These are phyloP conservation scores for Lactarius hatsudake DNA, from an alignment of 768 basidiomycete genomes.

Conservation along the genomic window DNA sequence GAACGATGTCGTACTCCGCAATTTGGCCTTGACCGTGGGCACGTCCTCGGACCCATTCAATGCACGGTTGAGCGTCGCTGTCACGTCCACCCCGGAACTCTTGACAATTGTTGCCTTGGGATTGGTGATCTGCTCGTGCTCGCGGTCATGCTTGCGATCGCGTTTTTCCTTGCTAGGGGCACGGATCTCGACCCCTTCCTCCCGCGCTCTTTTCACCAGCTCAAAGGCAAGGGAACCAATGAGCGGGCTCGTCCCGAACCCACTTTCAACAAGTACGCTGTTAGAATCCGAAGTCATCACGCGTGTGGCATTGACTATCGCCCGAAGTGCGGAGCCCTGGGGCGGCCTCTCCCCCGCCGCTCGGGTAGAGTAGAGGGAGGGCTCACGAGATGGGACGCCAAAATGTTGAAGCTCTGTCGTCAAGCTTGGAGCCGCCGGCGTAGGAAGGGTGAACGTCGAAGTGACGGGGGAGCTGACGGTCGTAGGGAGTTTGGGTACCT, in stretches of 20 bases:
- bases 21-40: constrained; percentile 14
- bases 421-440: constrained; percentile 18
- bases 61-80: constrained; percentile 35
- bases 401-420: constrained; percentile 25
- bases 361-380: constrained; percentile 27
- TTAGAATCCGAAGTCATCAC: constrained; percentile 81
- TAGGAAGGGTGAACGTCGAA: constrained; percentile 15
- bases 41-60: constrained; percentile 22
- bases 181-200: constrained; percentile 50
- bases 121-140: constrained; percentile 13
- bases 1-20: constrained; percentile 45
- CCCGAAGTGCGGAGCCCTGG: constrained; percentile 68
- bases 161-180: constrained; percentile 51
- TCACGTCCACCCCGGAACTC: constrained; percentile 42
- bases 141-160: constrained; percentile 30
- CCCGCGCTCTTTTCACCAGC: constrained; percentile 65
- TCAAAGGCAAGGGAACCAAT: constrained; percentile 63
- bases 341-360: constrained; percentile 32
- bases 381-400: constrained; percentile 6
- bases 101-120: constrained; percentile 23
- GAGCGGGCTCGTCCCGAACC: constrained; percentile 58
- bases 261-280: constrained; percentile 72
- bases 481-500: not conserved
- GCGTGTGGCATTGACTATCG: constrained; percentile 78
- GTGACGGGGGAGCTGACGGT: constrained; percentile 20